Evolutionary conservation across 2,329 filamentous ascomycete genomes (phyloP).

Genomic region (Beauveria bassiana): DNA sequence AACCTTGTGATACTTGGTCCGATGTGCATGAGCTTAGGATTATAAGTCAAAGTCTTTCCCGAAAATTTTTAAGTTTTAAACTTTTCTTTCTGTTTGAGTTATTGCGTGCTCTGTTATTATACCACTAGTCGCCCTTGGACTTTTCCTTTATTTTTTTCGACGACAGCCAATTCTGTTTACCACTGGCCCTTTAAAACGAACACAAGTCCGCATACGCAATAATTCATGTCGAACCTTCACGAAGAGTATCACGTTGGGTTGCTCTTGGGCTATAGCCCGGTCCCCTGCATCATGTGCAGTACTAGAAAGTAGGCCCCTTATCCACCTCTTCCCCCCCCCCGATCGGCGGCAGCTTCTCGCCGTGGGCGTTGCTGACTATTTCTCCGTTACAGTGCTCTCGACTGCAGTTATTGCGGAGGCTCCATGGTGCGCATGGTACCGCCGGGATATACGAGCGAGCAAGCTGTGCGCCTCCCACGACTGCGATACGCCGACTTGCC

Average conservation of each 20-base stretch:
- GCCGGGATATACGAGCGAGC: constrained; percentile 8
- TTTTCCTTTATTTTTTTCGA: background rate
- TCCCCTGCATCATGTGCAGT: constrained; percentile 10
- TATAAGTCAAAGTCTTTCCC: background rate
- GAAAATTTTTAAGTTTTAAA: background rate
- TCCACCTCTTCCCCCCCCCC: background rate
- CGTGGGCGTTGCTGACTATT: background rate
- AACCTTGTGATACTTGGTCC: background rate
- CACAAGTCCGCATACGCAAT: background rate
- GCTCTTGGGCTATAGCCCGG: constrained; percentile 4
- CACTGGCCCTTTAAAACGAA: background rate
- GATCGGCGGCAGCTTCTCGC: too few relatives aligned
- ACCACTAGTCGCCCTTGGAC: background rate
- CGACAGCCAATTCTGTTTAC: background rate
- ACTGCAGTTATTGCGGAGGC: constrained; percentile 6
- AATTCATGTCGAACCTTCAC: background rate
- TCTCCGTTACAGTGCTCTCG: background rate
- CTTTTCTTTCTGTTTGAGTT: background rate
- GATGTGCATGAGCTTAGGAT: background rate
- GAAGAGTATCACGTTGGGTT: constrained; percentile 7
- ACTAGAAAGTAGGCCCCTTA: background rate
- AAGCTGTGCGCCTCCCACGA: constrained; percentile 1
- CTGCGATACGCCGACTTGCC: constrained; percentile 9
- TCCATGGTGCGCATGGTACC: constrained; percentile 10
- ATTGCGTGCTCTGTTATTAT: background rate